These are phyloP conservation scores for Clathrus columnatus DNA, from an alignment of 768 basidiomycete genomes.

Conservation along the genomic window DNA sequence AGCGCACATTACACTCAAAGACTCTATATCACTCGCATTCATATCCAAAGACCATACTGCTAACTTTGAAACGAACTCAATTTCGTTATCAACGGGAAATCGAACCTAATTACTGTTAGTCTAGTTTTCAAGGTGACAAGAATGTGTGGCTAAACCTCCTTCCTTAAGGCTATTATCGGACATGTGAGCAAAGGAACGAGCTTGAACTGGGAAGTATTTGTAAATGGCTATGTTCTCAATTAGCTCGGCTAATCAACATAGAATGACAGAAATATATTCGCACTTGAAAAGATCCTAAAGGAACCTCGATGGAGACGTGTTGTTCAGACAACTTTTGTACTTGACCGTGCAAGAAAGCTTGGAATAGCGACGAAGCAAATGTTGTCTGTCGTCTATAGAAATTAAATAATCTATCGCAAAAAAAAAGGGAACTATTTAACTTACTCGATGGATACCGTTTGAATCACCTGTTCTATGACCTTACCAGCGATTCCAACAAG, in stretches of 20 bases:
- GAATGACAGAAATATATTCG: not conserved
- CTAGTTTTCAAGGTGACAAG: too few relatives aligned
- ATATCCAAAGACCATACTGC: constrained; percentile 53
- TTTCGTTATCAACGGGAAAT: constrained; percentile 40
- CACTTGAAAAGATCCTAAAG: constrained; percentile 49
- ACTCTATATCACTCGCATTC: constrained; percentile 26
- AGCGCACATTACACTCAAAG: constrained; percentile 20
- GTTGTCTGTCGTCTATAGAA: constrained; percentile 39
- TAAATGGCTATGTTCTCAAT: constrained; percentile 29
- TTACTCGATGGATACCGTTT: constrained; percentile 56
- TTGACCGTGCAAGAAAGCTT: constrained; percentile 48
- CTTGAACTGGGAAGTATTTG: constrained; percentile 46
- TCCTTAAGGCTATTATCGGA: constrained; percentile 52
- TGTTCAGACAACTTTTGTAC: constrained; percentile 43
- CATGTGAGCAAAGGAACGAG: constrained; percentile 60
- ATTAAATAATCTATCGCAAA: not conserved
- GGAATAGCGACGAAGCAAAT: constrained; percentile 49
- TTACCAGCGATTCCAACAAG: constrained; percentile 54
- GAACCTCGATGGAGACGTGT: constrained; percentile 30
- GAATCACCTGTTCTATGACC: constrained; percentile 60
- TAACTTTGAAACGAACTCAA: constrained; percentile 43
- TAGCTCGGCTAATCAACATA: constrained; percentile 8
- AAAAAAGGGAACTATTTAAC: constrained; percentile 23
- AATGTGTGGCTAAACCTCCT: constrained; percentile 41
- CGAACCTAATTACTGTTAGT: too few relatives aligned